Evolutionary conservation across 345 rosid species (phyloP), one percentile per base, ranked within the genome.

Genomic region (Cardamine chenopodiifolia): DNA sequence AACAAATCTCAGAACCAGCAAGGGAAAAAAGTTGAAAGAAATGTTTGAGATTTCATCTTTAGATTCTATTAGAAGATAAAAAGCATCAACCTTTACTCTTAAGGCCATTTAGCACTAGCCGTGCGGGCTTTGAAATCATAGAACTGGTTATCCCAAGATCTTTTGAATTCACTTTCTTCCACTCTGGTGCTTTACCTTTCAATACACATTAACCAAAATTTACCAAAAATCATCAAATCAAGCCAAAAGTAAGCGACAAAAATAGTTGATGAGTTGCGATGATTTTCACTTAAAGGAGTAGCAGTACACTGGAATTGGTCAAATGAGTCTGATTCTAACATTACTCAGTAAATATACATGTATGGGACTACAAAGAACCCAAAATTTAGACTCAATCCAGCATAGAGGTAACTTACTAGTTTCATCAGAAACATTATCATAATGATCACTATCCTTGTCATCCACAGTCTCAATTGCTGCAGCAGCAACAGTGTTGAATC

Each of bases 51-150:
- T 34, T 45, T 45, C 61, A 50, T 61, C 5, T 0, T 18, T 72
- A 26, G n/a, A 6, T 49, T 35, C 68, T 44, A 35, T 71, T 50
- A 2, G 20, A 23, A 9, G 54, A 42, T 5, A 42, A 20, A 31
- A 35, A 70, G 11, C 17, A 66, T 40, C 18, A 54, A 86, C 91
- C 88, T 81, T 81, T 82, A 42, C 48, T 80, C 79, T 71, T 85
- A 34, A 85, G 88, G 20, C 82, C 85, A 79, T 82, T 82, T 47
- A 84, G 85, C 67, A 87, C 89, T 63, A 76, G 62, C 31, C 63
- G 72, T 0, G 85, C 70, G 3, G 89, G 81, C 44, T 52, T 76
- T 31, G 81, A 48, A 72, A 87, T 79, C 78, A 62, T 77, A 9
- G 83, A 76, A 72, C 59, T 72, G 20, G 78, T 75, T 67, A 87